Conservation (phyloP, 768 basidiomycete genomes). For the Amylocystis lapponica region DNA sequence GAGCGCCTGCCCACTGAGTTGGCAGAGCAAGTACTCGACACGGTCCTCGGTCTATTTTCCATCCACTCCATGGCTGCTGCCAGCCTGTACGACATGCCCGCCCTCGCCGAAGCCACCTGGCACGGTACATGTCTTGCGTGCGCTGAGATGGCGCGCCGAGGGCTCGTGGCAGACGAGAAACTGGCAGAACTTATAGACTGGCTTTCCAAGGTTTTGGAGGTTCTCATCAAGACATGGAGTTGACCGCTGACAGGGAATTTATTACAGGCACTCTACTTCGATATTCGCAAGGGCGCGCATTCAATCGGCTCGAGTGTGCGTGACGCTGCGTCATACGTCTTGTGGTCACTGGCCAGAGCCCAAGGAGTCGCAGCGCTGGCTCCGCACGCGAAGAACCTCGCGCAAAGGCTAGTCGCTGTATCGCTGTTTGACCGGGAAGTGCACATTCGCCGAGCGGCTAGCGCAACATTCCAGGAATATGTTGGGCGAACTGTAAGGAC, state of each 20-base stretch:
- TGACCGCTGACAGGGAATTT: background rate
- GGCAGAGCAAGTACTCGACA: constrained; percentile 76
- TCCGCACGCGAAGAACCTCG: constrained; percentile 60
- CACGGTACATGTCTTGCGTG: constrained; percentile 91
- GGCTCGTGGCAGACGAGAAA: constrained; percentile 52
- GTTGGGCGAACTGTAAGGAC: constrained; percentile 79
- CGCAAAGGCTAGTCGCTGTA: constrained; percentile 67
- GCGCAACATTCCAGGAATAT: constrained; percentile 95
- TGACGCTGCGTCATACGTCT: constrained; percentile 89
- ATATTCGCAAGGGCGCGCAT: constrained; percentile 86
- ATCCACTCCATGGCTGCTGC: constrained; percentile 66
- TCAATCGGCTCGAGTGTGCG: constrained; percentile 93
- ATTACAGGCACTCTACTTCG: constrained; percentile 81
- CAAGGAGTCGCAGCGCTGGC: constrained; percentile 53
- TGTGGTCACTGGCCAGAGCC: constrained; percentile 90
- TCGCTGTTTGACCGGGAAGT: constrained; percentile 91
- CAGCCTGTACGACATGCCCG: constrained; percentile 63
- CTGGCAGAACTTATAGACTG: constrained; percentile 67
- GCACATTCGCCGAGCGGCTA: constrained; percentile 90
- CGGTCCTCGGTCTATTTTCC: constrained; percentile 67
- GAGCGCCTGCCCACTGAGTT: constrained; percentile 75
- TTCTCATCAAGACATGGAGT: background rate
- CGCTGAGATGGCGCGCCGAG: constrained; percentile 87
- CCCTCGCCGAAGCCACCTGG: constrained; percentile 84
- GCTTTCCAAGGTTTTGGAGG: constrained; percentile 61